Base-by-base conservation (phyloP, 352 stramenopile species). In the Globisporangium apiculatum region DNA sequence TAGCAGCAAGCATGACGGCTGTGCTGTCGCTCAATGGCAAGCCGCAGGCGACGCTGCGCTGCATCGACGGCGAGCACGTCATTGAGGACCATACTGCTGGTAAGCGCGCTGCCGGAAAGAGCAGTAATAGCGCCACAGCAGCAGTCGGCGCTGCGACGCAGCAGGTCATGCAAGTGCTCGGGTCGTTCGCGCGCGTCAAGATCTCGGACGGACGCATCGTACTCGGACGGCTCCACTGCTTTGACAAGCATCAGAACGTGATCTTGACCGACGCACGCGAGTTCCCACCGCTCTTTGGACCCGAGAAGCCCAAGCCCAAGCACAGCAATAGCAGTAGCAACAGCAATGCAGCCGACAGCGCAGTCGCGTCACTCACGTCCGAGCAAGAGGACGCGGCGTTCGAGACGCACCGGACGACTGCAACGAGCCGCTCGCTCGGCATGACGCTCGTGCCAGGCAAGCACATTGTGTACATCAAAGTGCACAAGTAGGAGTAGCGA, bases 161-260 rank as follows among this genome's bases (percentile, higher is more conserved):
- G 47, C 64, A 74, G 53, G 57, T 87, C 43, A 89, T 91, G 76
- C 59, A 68, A 58, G 62, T 91, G 51, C 64, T 91, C 10, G 78
- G 78, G 40, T 60, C 71, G 7, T 45, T 74, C 7, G 70, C 86
- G 51, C 81, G 81, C 48, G 66, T 91, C 55, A 71, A 83, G 58
- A 86, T 91, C 68, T 77, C 72, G 53, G 81, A 91, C 63, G 78
- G 81, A 46, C 78, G 81, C 67, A 70, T 87, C 42, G 40, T 91
- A 45, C 55, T 89, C 10, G 81, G 81, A 18, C 72, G 58, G 49
- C 81, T 91, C 60, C 79, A 91, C 69, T 89, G 81, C 66, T 83
- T 91, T 61, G 81, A 91, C 76, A 86, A 88, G 66, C 78, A 91
- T 65, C 75, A 89, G 68, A 91, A 91, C 65, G 68, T 91, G 38